Evolutionary conservation across 352 stramenopile species (phyloP).

Genomic region (Pythium vanterpoolii): DNA sequence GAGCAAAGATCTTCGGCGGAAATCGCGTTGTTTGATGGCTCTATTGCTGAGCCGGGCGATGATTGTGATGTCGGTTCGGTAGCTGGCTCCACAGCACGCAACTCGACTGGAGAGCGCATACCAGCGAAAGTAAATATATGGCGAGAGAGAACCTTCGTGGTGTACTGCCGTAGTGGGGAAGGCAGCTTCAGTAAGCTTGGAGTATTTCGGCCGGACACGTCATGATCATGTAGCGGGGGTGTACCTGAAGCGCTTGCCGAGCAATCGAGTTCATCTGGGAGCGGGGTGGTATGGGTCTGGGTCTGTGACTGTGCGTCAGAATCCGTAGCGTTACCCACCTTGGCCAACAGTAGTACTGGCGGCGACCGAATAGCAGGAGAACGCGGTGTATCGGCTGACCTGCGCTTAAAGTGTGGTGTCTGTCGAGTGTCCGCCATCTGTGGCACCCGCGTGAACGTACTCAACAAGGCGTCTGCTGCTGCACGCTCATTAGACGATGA

Average conservation of each 20-base stretch:
- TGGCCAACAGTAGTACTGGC: background rate
- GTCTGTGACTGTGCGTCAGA: background rate
- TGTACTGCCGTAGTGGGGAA: background rate
- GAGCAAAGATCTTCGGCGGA: background rate
- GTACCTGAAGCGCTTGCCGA: background rate
- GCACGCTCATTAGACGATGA: conserved; percentile 4
- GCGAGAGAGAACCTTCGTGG: background rate
- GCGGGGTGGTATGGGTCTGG: background rate
- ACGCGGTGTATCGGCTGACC: background rate
- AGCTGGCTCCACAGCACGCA: background rate
- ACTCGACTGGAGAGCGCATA: background rate
- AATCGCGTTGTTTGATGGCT: background rate
- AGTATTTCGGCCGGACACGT: background rate
- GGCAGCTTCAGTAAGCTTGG: background rate
- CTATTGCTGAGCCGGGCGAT: background rate
- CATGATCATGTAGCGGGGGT: too few relatives aligned
- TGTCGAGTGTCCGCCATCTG: conserved; percentile 9
- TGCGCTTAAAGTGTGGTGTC: background rate
- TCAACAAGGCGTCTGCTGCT: conserved; percentile 30
- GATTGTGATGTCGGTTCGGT: background rate
- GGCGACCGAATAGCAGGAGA: background rate
- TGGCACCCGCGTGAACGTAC: conserved; percentile 28
- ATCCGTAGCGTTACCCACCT: background rate
- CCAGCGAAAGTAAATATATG: background rate
- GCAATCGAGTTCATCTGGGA: background rate